phyloP scores from a whole-genome alignment of 1,139 yeast genomes.

The Wickerhamomyces sp. region DNA sequence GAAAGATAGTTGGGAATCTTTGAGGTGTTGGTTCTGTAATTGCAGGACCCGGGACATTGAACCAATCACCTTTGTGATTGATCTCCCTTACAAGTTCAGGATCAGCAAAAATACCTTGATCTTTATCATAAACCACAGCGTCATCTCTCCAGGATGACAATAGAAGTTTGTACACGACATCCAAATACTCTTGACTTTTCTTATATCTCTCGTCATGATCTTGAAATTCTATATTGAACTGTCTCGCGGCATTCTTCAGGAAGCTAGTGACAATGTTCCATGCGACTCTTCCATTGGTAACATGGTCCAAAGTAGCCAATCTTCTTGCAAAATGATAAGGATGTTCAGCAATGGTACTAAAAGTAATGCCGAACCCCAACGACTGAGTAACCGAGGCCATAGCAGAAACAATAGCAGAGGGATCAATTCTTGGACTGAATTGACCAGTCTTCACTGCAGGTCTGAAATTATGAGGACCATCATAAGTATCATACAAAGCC shows the following conservation, averaged over 20 bases:
- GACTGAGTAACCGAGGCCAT: constrained; percentile 35
- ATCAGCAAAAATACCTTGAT: constrained; percentile 32
- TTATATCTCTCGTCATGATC: constrained; percentile 34
- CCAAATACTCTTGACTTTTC: constrained; percentile 35
- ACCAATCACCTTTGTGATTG: constrained; percentile 33
- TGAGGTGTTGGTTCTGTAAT: constrained; percentile 37
- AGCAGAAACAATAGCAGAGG: constrained; percentile 30
- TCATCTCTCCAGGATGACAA: constrained; percentile 40
- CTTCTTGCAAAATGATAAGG: constrained; percentile 38
- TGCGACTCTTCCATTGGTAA: constrained; percentile 38
- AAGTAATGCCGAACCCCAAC: constrained; percentile 34
- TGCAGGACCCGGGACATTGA: constrained; percentile 36
- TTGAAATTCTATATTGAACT: constrained; percentile 33
- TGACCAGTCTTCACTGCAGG: constrained; percentile 34
- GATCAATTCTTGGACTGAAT: constrained; percentile 33
- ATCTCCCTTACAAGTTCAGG: constrained; percentile 34
- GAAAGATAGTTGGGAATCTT: constrained; percentile 37
- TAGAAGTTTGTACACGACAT: constrained; percentile 33
- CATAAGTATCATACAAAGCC: constrained; percentile 36
- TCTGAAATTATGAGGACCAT: constrained; percentile 37
- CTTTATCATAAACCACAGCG: constrained; percentile 30
- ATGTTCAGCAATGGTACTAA: constrained; percentile 35
- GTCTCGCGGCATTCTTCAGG: constrained; percentile 35
- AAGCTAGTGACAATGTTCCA: constrained; percentile 40
- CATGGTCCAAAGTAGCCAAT: constrained; percentile 35